Percentiles rank a stretch among this genome's conserved stretches.
Evolutionary conservation across 169 alveolate genomes (phyloP).

Genomic region (Plasmodium chabaudi): DNA sequence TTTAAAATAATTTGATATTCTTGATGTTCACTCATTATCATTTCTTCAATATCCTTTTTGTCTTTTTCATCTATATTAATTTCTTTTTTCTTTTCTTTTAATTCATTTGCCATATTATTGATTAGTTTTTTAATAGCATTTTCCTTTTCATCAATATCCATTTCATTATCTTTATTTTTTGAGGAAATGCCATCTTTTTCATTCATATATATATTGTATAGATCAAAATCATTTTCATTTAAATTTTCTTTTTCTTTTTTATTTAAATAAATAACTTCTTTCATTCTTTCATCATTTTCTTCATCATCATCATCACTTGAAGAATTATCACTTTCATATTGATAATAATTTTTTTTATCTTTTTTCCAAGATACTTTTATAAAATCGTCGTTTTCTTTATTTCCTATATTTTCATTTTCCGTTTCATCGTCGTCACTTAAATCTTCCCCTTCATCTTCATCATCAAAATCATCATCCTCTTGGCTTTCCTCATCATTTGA

Average conservation of each 20-base stretch:
- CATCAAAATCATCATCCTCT: slow-evolving; percentile 29
- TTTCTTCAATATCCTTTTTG: slow-evolving; percentile 48
- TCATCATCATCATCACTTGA: slow-evolving; percentile 73
- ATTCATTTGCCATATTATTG: slow-evolving; percentile 74
- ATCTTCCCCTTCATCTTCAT: slow-evolving; percentile 12
- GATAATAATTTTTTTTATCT: slow-evolving; percentile 71
- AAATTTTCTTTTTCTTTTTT: slow-evolving; percentile 74
- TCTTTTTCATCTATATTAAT: slow-evolving; percentile 51
- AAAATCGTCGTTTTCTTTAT: slow-evolving; percentile 24
- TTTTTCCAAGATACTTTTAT: slow-evolving; percentile 61
- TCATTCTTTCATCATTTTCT: slow-evolving; percentile 62
- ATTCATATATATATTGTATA: slow-evolving; percentile 48
- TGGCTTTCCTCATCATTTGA: neutral
- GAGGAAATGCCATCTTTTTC: slow-evolving; percentile 50
- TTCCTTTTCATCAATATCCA: slow-evolving; percentile 28
- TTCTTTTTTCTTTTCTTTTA: slow-evolving; percentile 75
- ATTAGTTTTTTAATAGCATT: slow-evolving; percentile 69
- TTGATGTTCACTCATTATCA: slow-evolving; percentile 75
- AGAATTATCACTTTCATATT: slow-evolving; percentile 67
- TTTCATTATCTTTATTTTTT: slow-evolving; percentile 28
- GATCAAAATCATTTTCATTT: slow-evolving; percentile 70
- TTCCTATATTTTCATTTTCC: neutral
- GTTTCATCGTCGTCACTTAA: slow-evolving; percentile 8
- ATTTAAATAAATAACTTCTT: slow-evolving; percentile 75
- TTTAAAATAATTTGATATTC: slow-evolving; percentile 68